Percentiles rank a stretch among this genome's conserved stretches.
Evolutionary conservation across 2,329 filamentous ascomycete species (phyloP).

Genomic region (Penicillium palitans): DNA sequence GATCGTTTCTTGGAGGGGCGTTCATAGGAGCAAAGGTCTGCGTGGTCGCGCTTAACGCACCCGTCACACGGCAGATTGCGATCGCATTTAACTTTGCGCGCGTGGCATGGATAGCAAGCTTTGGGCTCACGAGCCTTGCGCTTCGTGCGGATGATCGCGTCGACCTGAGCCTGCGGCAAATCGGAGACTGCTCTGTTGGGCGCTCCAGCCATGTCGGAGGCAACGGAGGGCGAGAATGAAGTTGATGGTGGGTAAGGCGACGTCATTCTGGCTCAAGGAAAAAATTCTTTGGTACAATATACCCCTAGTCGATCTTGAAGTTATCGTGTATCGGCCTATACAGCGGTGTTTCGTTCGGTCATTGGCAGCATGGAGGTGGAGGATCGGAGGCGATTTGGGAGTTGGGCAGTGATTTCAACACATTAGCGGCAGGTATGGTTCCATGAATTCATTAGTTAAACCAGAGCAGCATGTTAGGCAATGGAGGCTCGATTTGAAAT

Average conservation of each 20-base stretch:
- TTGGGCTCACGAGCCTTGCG: slow-evolving; percentile 51
- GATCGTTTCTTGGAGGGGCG: slow-evolving; percentile 48
- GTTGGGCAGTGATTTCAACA: background rate
- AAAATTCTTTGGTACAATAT: background rate
- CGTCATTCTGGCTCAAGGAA: slow-evolving; percentile 24
- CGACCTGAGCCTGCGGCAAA: slow-evolving; percentile 48
- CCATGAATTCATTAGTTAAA: background rate
- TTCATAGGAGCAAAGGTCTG: slow-evolving; percentile 52
- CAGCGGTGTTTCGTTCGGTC: slow-evolving; percentile 9
- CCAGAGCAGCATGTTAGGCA: background rate
- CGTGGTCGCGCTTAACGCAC: slow-evolving; percentile 52
- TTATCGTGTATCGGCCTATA: slow-evolving; percentile 8
- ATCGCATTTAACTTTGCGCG: slow-evolving; percentile 52
- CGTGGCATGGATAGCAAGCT: slow-evolving; percentile 49
- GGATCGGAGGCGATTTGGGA: background rate
- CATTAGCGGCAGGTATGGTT: background rate
- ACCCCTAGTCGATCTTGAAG: slow-evolving; percentile 3
- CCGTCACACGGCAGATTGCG: slow-evolving; percentile 51
- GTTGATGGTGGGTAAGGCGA: slow-evolving; percentile 33
- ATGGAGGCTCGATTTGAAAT: slow-evolving; percentile 16
- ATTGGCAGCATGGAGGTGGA: slow-evolving; percentile 1
- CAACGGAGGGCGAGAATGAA: slow-evolving; percentile 33
- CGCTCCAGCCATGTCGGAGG: slow-evolving; percentile 26
- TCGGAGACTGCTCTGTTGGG: slow-evolving; percentile 38
- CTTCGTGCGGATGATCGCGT: slow-evolving; percentile 50